phyloP scores from a whole-genome alignment of 495 filamentous ascomycete species.

The Lasiosphaeria hispida region DNA sequence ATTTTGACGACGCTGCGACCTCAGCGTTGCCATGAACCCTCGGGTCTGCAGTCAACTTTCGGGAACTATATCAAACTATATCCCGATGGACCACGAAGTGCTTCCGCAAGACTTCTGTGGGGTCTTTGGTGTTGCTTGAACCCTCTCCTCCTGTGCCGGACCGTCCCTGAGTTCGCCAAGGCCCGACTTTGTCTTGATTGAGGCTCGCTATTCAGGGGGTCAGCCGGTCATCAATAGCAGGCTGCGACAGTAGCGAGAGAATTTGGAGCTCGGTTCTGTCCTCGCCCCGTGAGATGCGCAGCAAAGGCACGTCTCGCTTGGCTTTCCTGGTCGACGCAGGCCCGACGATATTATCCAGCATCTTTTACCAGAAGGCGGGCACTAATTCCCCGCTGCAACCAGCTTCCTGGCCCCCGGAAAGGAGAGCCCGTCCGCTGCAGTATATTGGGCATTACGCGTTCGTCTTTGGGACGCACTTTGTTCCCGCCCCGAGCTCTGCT shows the following conservation, averaged over 20 bases:
- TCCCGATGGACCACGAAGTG: neutral
- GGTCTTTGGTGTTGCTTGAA: neutral
- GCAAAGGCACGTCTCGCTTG: constrained; percentile 7
- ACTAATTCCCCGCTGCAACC: constrained; percentile 24
- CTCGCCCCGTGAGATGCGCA: constrained; percentile 2
- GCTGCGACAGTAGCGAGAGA: constrained; percentile 8
- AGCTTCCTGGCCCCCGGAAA: constrained; percentile 27
- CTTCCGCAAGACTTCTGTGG: constrained; percentile 4
- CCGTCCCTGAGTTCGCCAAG: constrained; percentile 8
- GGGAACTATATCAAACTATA: neutral
- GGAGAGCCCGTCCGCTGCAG: constrained; percentile 16
- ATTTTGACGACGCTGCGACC: constrained; percentile 9
- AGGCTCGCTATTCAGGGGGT: constrained; percentile 13
- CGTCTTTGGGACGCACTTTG: constrained; percentile 18
- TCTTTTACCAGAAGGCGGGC: constrained; percentile 32
- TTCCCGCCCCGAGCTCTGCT: constrained; percentile 15
- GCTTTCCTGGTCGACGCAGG: constrained; percentile 28
- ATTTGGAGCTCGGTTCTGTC: constrained; percentile 12
- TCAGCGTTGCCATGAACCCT: neutral
- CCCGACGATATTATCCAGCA: constrained; percentile 26
- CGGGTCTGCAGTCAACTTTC: neutral
- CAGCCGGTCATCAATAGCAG: constrained; percentile 8
- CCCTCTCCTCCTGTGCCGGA: constrained; percentile 5
- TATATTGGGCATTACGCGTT: constrained; percentile 39
- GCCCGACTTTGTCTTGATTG: constrained; percentile 7